Evolutionary conservation across 345 rosid species (phyloP), one percentile per base, ranked within the genome.

Genomic region (Theobroma cacao): DNA sequence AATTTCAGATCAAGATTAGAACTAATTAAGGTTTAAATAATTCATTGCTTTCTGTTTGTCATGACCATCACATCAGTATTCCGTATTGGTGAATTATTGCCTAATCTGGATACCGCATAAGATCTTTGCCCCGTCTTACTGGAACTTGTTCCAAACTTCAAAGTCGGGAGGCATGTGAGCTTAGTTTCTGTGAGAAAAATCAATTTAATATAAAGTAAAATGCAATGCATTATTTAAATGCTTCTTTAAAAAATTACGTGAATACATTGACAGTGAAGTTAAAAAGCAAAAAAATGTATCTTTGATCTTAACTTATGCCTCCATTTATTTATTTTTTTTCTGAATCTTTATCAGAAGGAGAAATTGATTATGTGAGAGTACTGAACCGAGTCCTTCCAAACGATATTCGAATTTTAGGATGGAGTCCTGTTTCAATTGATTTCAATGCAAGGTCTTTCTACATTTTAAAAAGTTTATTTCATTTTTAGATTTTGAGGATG

Each of bases 341-440:
- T 73, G 17, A 74, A 58, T 61, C 74, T 75, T 84, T 82, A 58
- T 72, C 87, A 90, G 90, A 77, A 65, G 87, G 80, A 77, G 99
- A 95, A 89, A 88, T 92, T 80, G 99, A 94, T 83, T 95, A 95
- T 78, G 97, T 93, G 79, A 88, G 89, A 86, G 88, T 90, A 70
- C 84, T 93, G 83, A 93, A 95, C 87, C 92, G 96, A 77, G 95
- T 83, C 81, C 95, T 95, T 79, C 99, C 98, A 64, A 87, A 87
- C 59, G 98, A 95, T 84, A 92, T 93, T 77, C 94, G 95, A 79
- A 88, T 93, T 64, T 74, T 88, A 26, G 98, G 98, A 82, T 95
- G 99, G 99, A 88, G 93, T 87, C 95, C 99, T 34, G 91, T 81
- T 87, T 90, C 97, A 80, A 33, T 72, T 78, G 97, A 84, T 86